phyloP scores from a whole-genome alignment of 805 yeast species.

The Saccharomycopsis synnaedendra region DNA sequence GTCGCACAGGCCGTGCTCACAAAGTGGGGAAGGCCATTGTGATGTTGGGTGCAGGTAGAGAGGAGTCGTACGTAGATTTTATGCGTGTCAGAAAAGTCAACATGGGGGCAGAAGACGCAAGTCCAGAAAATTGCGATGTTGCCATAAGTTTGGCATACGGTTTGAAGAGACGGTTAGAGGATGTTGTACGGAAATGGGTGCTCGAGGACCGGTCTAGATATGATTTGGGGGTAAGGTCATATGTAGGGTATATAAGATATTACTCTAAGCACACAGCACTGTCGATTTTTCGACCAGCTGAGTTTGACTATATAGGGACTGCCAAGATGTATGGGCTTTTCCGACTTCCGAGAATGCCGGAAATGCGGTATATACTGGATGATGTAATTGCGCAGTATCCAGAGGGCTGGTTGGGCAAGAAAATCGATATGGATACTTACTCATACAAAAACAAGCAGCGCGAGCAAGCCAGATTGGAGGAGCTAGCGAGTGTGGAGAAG shows the following conservation, averaged over 20 bases:
- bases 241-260: constrained; percentile 72
- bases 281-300: constrained; percentile 70
- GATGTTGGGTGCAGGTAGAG: constrained; percentile 63
- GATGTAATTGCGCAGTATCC: constrained; percentile 37
- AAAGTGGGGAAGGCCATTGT: constrained; percentile 70
- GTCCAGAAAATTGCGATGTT: constrained; percentile 10
- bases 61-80: constrained; percentile 71
- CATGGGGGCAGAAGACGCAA: constrained; percentile 25
- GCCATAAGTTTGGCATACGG: constrained; percentile 16
- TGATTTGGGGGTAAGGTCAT: constrained; percentile 70
- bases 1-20: constrained; percentile 92
- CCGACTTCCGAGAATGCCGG: constrained; percentile 93
- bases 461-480: constrained; percentile 30
- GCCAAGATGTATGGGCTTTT: constrained; percentile 73
- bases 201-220: constrained; percentile 68
- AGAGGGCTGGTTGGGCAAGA: constrained; percentile 61
- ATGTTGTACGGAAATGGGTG: constrained; percentile 39
- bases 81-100: constrained; percentile 60
- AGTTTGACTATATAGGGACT: constrained; percentile 59
- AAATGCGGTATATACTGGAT: constrained; percentile 37
- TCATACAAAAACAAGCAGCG: constrained; percentile 55
- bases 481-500: constrained; percentile 23
- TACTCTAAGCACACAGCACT: constrained; percentile 82
- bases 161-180: constrained; percentile 16
- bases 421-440: constrained; percentile 57